Evolutionary conservation across 768 basidiomycete species (phyloP).

Genomic region (Lactarius akahatsu): DNA sequence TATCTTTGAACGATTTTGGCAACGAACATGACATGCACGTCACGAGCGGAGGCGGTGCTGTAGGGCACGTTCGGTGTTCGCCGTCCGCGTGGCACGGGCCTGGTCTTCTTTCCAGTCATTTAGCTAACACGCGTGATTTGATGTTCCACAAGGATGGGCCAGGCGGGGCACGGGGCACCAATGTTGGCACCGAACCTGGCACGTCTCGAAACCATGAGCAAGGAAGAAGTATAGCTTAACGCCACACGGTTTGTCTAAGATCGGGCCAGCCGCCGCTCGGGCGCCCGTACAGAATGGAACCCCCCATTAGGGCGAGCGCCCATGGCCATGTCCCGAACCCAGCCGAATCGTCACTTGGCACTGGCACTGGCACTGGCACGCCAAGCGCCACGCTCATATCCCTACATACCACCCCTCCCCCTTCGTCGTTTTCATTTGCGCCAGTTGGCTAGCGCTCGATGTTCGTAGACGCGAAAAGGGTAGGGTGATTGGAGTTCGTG

Average conservation of each 20-base stretch:
- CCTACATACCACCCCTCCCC: neutral
- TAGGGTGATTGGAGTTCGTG: neutral
- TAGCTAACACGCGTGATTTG: neutral
- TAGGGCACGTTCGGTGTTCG: neutral
- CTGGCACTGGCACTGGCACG: slow-evolving; percentile 2
- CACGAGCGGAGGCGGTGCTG: slow-evolving; percentile 15
- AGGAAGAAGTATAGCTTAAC: neutral
- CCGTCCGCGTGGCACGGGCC: slow-evolving; percentile 7
- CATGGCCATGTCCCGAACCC: neutral
- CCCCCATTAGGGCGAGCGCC: neutral
- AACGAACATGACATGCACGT: neutral
- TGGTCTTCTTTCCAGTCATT: neutral
- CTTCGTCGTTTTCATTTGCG: slow-evolving; percentile 13
- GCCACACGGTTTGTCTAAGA: neutral
- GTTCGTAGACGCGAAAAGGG: no score
- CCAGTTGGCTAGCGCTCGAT: neutral
- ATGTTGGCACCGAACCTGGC: neutral
- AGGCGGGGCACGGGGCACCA: neutral
- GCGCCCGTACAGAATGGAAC: slow-evolving; percentile 8
- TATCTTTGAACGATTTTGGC: slow-evolving; percentile 2
- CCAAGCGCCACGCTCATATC: slow-evolving; percentile 3
- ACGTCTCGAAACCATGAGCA: neutral
- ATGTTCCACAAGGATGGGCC: neutral
- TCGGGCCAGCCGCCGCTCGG: neutral
- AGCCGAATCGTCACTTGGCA: slow-evolving; percentile 2